Conservation (phyloP, 164 flowering plant genomes). For the Umbilicus rupestris region DNA sequence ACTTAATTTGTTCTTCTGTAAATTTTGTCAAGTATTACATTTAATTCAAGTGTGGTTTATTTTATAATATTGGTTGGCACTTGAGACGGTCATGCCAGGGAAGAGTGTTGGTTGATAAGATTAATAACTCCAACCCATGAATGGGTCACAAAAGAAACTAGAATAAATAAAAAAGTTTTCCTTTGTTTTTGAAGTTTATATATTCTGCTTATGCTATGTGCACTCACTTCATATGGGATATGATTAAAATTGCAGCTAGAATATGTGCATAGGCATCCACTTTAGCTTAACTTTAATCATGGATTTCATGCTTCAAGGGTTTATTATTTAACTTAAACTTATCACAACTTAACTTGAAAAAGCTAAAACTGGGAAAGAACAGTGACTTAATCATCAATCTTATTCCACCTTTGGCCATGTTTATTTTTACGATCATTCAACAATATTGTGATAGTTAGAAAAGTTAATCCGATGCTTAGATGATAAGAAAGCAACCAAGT, state of each 20-base stretch:
- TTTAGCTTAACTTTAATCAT: slow-evolving; percentile 1
- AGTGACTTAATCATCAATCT: background rate
- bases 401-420: too few species aligned
- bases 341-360: background rate
- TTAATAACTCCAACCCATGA: slow-evolving; percentile 3
- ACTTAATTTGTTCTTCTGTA: background rate
- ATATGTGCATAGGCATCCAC: slow-evolving; percentile 1
- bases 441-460: background rate
- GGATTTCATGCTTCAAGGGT: background rate
- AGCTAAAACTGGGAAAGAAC: background rate
- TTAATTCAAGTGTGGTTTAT: too few species aligned
- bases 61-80: background rate
- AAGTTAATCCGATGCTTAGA: background rate
- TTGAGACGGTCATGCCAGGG: background rate
- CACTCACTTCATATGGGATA: slow-evolving; percentile 6
- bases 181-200: background rate
- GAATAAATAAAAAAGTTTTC: background rate
- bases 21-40: too few species aligned
- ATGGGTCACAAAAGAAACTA: background rate
- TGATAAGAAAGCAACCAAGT: background rate
- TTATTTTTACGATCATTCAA: too few species aligned
- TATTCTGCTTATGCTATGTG: background rate
- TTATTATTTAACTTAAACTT: background rate
- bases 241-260: slow-evolving; percentile 2
- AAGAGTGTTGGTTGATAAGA: background rate